Percentiles rank a stretch among this genome's conserved stretches.
phyloP scores from a whole-genome alignment of 352 stramenopile species.

The Phytophthora vignae region DNA sequence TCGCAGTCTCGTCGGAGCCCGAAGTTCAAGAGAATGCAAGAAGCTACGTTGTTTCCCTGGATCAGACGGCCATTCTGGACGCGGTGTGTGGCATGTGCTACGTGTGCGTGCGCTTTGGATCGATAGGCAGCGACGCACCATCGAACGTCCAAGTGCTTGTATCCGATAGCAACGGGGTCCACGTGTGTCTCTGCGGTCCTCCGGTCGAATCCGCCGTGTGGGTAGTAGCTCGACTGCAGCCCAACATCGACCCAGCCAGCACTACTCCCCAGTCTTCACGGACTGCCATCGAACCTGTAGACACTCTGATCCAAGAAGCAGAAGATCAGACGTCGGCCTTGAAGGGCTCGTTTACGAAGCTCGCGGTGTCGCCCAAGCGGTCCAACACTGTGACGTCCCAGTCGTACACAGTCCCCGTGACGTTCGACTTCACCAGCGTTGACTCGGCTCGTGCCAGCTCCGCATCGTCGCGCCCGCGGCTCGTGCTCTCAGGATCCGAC shows the following conservation, averaged over 20 bases:
- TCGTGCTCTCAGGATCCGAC: slow-evolving; percentile 48
- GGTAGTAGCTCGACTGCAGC: slow-evolving; percentile 42
- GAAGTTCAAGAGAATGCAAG: slow-evolving; percentile 4
- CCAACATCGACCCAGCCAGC: neutral
- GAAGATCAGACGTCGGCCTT: neutral
- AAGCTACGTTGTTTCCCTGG: neutral
- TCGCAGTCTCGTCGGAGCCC: slow-evolving; percentile 2
- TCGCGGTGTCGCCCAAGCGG: slow-evolving; percentile 4
- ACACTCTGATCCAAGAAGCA: slow-evolving; percentile 12
- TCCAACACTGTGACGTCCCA: neutral
- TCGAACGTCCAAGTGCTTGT: slow-evolving; percentile 46
- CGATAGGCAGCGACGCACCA: neutral
- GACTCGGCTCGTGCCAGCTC: slow-evolving; percentile 56
- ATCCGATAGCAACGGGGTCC: slow-evolving; percentile 35
- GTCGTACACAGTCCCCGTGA: slow-evolving; percentile 27
- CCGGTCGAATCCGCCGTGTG: slow-evolving; percentile 35
- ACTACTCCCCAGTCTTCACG: neutral
- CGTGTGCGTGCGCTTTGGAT: slow-evolving; percentile 25
- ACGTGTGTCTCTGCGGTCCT: slow-evolving; percentile 49
- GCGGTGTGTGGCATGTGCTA: slow-evolving; percentile 17
- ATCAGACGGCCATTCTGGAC: slow-evolving; percentile 4
- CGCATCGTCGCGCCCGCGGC: slow-evolving; percentile 32
- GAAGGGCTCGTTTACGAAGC: neutral
- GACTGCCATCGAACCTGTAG: slow-evolving; percentile 19
- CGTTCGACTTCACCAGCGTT: slow-evolving; percentile 54